Conservation (phyloP, 2,329 filamentous ascomycete genomes). For the Ciborinia camelliae region DNA sequence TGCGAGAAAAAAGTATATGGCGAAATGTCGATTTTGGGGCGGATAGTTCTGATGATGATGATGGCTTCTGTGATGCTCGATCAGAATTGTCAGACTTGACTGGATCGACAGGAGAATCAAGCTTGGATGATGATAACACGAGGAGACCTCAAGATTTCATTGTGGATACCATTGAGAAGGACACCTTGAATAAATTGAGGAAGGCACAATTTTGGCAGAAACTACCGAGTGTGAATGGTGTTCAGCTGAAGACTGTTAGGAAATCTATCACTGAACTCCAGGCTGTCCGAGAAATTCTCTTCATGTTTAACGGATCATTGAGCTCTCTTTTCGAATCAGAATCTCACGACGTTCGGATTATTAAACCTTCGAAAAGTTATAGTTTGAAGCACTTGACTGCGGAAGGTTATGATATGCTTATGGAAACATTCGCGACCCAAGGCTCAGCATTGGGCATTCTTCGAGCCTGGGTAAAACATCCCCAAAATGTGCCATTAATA, state of each 20-base stretch:
- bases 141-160: conserved; percentile 37
- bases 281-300: conserved; percentile 71
- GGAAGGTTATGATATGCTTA: conserved; percentile 38
- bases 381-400: conserved; percentile 40
- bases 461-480: conserved; percentile 45
- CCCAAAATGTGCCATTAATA: conserved; percentile 34
- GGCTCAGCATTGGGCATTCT: conserved; percentile 48
- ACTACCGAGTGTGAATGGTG: conserved; percentile 28
- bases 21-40: conserved; percentile 61
- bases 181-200: conserved; percentile 40
- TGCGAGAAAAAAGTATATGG: conserved; percentile 66
- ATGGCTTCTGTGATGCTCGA: conserved; percentile 38
- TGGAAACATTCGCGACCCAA: conserved; percentile 46
- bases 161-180: conserved; percentile 34
- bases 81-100: conserved; percentile 39
- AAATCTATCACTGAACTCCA: conserved; percentile 57
- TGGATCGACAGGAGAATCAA: conserved; percentile 36
- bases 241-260: conserved; percentile 33
- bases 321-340: conserved; percentile 63
- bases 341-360: conserved; percentile 40
- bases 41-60: conserved; percentile 56
- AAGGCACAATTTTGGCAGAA: conserved; percentile 49
- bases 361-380: conserved; percentile 32
- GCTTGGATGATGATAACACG: conserved; percentile 31
- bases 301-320: conserved; percentile 77